A percentile compares a stretch with the other conserved stretches of the same genome.
Conservation (phyloP, 306 rosid genomes). For the Casuarina equisetifolia region DNA sequence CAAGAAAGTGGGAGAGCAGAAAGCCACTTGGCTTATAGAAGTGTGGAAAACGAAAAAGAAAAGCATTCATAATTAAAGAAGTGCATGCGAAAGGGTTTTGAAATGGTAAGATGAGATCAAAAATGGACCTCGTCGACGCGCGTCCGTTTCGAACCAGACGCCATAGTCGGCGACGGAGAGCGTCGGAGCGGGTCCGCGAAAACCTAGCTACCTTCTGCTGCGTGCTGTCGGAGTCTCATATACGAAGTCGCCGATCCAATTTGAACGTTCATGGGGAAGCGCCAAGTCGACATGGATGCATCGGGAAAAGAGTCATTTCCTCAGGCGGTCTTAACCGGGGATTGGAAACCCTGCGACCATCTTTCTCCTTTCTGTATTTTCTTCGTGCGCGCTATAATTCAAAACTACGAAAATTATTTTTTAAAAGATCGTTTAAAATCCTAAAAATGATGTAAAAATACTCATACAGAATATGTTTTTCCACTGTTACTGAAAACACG, state of each 20-base stretch:
- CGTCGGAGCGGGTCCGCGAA: slow-evolving; percentile 3
- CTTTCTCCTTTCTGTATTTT: not conserved
- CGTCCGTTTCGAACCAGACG: slow-evolving; percentile 59
- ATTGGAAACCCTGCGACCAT: not conserved
- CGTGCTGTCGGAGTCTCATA: slow-evolving; percentile 5
- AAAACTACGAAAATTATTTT: too few relatives aligned
- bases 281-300: slow-evolving; percentile 6
- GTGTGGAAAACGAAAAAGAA: slow-evolving; percentile 6
- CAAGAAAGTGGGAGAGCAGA: not conserved
- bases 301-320: not conserved
- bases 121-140: slow-evolving; percentile 75
- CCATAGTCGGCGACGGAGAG: slow-evolving; percentile 52
- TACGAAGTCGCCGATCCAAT: slow-evolving; percentile 15
- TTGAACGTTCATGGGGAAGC: slow-evolving; percentile 25
- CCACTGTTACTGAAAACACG: too few relatives aligned
- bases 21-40: not conserved
- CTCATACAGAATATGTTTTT: too few relatives aligned
- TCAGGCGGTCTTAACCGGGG: not conserved
- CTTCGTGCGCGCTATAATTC: not conserved
- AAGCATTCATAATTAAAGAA: not conserved
- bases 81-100: slow-evolving; percentile 15
- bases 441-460: too few relatives aligned
- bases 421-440: too few relatives aligned
- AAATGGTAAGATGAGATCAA: not conserved
- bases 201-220: slow-evolving; percentile 3